These are phyloP conservation scores for Coleophoma cylindrospora DNA, from an alignment of 2,329 filamentous ascomycete species.

Conservation along the genomic window DNA sequence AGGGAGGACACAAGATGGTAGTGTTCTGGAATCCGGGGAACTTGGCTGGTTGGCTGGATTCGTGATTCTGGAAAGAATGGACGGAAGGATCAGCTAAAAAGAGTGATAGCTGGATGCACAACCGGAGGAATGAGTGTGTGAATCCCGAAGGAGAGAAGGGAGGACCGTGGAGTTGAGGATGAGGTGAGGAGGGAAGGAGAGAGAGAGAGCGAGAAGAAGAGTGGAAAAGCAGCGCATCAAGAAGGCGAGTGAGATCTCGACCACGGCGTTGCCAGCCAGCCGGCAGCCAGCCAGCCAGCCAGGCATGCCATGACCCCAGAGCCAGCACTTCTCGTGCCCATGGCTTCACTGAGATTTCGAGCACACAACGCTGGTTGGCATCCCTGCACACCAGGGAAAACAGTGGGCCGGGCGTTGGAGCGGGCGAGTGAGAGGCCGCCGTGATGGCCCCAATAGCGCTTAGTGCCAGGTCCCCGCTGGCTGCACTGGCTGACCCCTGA, in stretches of 20 bases:
- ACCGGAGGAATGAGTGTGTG: constrained; percentile 27
- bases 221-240: neutral
- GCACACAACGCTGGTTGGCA: no score
- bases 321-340: no score
- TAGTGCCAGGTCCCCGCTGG: no score
- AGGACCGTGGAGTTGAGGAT: constrained; percentile 7
- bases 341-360: no score
- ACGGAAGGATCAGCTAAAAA: constrained; percentile 33
- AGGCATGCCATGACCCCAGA: neutral
- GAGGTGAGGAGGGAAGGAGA: constrained; percentile 1
- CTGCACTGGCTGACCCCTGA: no score
- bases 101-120: constrained; percentile 38
- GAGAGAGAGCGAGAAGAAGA: neutral
- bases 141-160: constrained; percentile 26
- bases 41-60: neutral
- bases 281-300: no score
- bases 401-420: no score
- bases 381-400: no score
- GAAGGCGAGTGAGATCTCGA: neutral
- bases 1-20: constrained; percentile 9
- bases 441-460: no score
- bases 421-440: no score
- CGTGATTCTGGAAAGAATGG: constrained; percentile 25
- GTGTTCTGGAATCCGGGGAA: constrained; percentile 1
- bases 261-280: neutral